Percentiles rank a stretch among this genome's conserved stretches.
Conservation (phyloP, 495 filamentous ascomycete genomes). For the Penicillium chermesinum region DNA sequence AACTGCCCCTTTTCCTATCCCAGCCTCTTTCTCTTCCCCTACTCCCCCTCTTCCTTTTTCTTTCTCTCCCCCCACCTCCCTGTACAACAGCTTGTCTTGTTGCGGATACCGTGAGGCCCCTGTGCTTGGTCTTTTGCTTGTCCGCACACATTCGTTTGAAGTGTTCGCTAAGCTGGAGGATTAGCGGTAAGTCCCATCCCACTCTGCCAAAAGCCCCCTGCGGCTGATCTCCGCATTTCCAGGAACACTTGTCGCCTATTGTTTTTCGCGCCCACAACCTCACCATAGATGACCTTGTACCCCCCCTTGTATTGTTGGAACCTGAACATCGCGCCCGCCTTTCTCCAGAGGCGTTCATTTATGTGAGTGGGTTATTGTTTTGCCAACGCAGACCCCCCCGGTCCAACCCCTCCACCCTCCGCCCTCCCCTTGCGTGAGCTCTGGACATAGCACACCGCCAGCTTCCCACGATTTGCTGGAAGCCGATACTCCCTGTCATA, state of each 20-base stretch:
- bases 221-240: slow-evolving; percentile 30
- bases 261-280: slow-evolving; percentile 1
- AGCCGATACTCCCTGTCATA: slow-evolving; percentile 3
- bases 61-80: slow-evolving; percentile 28
- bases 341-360: slow-evolving; percentile 42
- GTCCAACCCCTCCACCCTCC: slow-evolving; percentile 41
- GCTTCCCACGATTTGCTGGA: slow-evolving; percentile 13
- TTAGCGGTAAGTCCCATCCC: slow-evolving; percentile 27
- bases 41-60: slow-evolving; percentile 21
- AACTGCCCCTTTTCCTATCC: slow-evolving; percentile 23
- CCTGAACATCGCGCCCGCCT: slow-evolving; percentile 10
- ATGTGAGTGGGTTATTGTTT: slow-evolving; percentile 33
- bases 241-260: slow-evolving; percentile 16
- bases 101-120: slow-evolving; percentile 17
- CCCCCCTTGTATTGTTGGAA: slow-evolving; percentile 2
- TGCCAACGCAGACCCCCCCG: slow-evolving; percentile 28
- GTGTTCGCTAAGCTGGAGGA: slow-evolving; percentile 20
- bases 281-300: slow-evolving; percentile 14
- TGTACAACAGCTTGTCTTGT: slow-evolving; percentile 37
- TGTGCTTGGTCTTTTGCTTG: slow-evolving; percentile 13
- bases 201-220: slow-evolving; percentile 20
- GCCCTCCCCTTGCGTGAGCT: slow-evolving; percentile 35
- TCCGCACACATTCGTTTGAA: slow-evolving; percentile 24
- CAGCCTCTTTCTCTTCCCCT: slow-evolving; percentile 26
- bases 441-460: slow-evolving; percentile 32